Evolutionary conservation across 495 filamentous ascomycete species (phyloP).

Genomic region (Daldinia childiae): DNA sequence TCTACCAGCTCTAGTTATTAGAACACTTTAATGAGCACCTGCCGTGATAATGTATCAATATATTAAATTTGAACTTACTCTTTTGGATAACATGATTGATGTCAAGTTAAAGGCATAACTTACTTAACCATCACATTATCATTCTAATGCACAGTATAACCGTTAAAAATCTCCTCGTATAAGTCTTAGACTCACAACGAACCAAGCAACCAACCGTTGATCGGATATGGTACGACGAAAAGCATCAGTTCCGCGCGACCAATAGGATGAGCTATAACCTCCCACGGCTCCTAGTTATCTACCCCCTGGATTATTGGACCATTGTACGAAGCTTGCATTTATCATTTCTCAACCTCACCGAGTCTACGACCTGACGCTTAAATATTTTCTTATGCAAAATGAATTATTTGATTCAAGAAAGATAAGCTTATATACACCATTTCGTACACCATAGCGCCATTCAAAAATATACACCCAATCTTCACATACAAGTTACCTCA

Average conservation of each 20-base stretch:
- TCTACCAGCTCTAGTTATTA: neutral
- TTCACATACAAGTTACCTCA: neutral
- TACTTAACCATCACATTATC: neutral
- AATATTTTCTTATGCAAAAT: neutral
- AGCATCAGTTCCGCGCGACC: neutral
- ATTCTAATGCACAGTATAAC: neutral
- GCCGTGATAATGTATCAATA: neutral
- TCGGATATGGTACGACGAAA: conserved; percentile 2
- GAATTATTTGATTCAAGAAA: neutral
- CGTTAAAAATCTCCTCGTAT: neutral
- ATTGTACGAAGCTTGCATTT: neutral
- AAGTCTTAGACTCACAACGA: neutral
- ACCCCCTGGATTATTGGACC: neutral
- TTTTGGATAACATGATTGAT: neutral
- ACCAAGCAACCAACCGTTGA: neutral
- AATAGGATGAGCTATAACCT: neutral
- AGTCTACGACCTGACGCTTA: neutral
- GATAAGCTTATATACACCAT: neutral
- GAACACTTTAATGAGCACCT: too few species aligned
- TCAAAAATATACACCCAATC: neutral
- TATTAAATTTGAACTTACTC: neutral
- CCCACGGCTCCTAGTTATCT: neutral
- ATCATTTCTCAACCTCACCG: neutral
- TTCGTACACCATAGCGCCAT: conserved; percentile 1
- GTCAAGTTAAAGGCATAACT: neutral